Conservation (phyloP, 176 grass and related monocot genomes). For the Phyllostachys edulis region DNA sequence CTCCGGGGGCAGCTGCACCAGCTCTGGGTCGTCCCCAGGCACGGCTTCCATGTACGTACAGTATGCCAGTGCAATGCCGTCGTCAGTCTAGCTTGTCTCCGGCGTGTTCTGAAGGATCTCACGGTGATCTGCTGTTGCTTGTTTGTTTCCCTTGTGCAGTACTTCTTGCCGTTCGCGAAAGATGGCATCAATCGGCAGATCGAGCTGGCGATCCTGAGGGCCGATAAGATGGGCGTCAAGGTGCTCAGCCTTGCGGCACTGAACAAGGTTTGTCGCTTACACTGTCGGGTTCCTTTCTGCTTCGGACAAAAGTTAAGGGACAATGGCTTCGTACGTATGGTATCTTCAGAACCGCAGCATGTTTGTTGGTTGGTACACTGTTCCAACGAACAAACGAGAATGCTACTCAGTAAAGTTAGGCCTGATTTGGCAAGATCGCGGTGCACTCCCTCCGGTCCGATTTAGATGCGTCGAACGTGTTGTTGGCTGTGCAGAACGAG, state of each 20-base stretch:
- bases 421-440: too few relatives aligned
- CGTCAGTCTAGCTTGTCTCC: too few relatives aligned
- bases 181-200: conserved; percentile 68
- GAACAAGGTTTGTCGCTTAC: conserved; percentile 49
- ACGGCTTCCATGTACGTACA: conserved; percentile 53
- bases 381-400: too few relatives aligned
- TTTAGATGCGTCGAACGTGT: neutral
- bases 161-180: conserved; percentile 56
- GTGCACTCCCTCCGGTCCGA: too few relatives aligned
- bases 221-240: conserved; percentile 65
- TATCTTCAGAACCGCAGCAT: neutral
- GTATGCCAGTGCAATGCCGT: neutral
- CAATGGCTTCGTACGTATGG: neutral
- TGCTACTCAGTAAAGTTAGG: neutral
- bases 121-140: too few relatives aligned
- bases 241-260: conserved; percentile 70
- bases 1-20: conserved; percentile 40
- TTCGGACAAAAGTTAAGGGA: neutral
- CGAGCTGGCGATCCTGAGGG: conserved; percentile 63
- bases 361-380: too few relatives aligned
- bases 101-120: too few relatives aligned
- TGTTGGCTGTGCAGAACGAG: conserved; percentile 51
- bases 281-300: neutral
- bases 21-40: conserved; percentile 54
- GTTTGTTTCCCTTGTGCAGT: conserved; percentile 32